Base-by-base conservation (phyloP, 192 early-diverging fungal genomes). In the Pilobolus umbonatus region DNA sequence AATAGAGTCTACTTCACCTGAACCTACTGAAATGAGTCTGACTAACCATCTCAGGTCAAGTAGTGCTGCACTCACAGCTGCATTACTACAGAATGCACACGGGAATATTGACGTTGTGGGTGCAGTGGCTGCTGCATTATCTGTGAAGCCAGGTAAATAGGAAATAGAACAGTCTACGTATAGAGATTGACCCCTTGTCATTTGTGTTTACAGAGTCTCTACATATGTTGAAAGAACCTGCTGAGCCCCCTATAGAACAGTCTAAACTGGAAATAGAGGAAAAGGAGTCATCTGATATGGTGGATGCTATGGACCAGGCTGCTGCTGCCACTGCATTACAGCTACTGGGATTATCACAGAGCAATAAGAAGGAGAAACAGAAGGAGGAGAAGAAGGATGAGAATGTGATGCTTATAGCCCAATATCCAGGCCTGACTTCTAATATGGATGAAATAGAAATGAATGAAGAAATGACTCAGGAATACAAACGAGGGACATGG, bases 401-500 rank as follows among this genome's bases (percentile, higher is more conserved):
- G 5, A 57, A 58, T 57, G 55, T 48, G 3, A 65, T 65, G 55
- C 15, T 65, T 19, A 50, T 65, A 38, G 62, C 55, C 12, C 57
- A 50, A 44, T 57, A 57, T 28, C 62, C 62, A 14, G 62, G 62
- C 1, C 43, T 65, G 17, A 43, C 55, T 5, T 11, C 4, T 40
- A 34, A 34, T 19, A 30, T 46, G 24, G 44, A 64, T 10, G 51
- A 56, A 17, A 55, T 46, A 12, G 45, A 55, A 34, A 47, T 38
- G 11, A 34, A 38, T 17, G 64, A 66, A 30, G 51, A 57, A 26
- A 57, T 57, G 47, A 64, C 24, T 30, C 51, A 64, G n/a, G 55
- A 64, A 34, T 61, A 48, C 45, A 68, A 68, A 39, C 43, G 60
- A 21, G 66, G 66, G 39, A 57, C 38, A 5, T 68, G 66, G 66